Percentiles rank a stretch among this genome's conserved stretches.
Evolutionary conservation across 768 basidiomycete species (phyloP).

Genomic region (Boletus rubroflammeus): DNA sequence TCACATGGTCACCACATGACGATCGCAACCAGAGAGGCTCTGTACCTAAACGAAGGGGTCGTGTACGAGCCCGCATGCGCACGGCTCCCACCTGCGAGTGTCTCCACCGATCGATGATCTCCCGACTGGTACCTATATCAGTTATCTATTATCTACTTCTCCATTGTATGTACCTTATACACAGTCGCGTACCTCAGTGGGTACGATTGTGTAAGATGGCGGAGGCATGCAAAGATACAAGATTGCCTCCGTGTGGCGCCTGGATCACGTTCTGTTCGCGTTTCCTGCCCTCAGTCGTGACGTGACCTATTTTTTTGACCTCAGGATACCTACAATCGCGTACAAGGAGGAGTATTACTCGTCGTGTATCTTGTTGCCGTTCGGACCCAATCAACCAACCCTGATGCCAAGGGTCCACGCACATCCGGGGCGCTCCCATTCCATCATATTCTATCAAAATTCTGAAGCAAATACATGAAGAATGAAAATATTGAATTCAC

Average conservation of each 20-base stretch:
- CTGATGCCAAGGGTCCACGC: not conserved
- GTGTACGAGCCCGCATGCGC: not conserved
- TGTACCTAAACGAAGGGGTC: not conserved
- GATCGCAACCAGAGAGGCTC: not conserved
- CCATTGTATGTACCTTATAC: not conserved
- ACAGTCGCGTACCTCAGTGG: conserved; percentile 3
- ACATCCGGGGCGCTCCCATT: not conserved
- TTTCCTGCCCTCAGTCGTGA: not conserved
- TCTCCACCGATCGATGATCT: not conserved
- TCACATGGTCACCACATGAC: conserved; percentile 6
- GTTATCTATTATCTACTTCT: too few relatives aligned
- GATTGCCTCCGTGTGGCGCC: conserved; percentile 21
- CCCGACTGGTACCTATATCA: not conserved
- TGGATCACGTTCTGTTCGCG: not conserved
- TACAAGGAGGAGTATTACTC: not conserved
- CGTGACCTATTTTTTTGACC: not conserved
- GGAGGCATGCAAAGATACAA: conserved; percentile 2
- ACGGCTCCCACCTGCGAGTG: not conserved
- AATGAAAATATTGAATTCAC: not conserved
- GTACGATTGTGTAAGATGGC: not conserved
- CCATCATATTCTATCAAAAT: not conserved
- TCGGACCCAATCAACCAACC: not conserved
- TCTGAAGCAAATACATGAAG: not conserved
- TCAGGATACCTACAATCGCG: not conserved
- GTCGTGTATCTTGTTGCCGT: not conserved